A percentile compares a stretch with the other conserved stretches of the same genome.
Evolutionary conservation across 805 yeast genomes (phyloP).

Genomic region (Candida mattraensis): DNA sequence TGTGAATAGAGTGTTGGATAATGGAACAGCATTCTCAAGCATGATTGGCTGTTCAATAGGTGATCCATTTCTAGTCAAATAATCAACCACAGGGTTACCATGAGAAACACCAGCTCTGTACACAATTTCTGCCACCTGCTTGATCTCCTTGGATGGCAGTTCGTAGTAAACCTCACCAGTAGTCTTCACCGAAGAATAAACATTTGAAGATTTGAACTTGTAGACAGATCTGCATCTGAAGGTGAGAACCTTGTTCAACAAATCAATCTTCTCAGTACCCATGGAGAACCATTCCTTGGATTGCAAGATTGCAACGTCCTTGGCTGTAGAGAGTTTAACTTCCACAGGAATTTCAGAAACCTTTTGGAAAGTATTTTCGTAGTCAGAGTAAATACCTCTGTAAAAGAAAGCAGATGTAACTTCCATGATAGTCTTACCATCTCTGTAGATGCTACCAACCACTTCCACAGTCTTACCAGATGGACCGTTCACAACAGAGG

Average conservation of each 20-base stretch:
- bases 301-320: slow-evolving; percentile 88
- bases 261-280: slow-evolving; percentile 62
- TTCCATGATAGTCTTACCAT: slow-evolving; percentile 80
- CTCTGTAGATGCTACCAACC: slow-evolving; percentile 81
- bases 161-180: slow-evolving; percentile 84
- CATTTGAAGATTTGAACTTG: slow-evolving; percentile 71
- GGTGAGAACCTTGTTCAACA: slow-evolving; percentile 76
- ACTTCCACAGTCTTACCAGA: slow-evolving; percentile 97
- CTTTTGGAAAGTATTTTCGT: slow-evolving; percentile 88
- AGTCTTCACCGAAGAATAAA: slow-evolving; percentile 79
- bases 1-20: slow-evolving; percentile 60
- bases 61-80: slow-evolving; percentile 85
- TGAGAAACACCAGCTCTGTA: slow-evolving; percentile 90
- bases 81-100: slow-evolving; percentile 97
- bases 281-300: slow-evolving; percentile 98
- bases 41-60: slow-evolving; percentile 91
- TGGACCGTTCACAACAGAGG: slow-evolving; percentile 85
- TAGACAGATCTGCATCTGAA: slow-evolving; percentile 87
- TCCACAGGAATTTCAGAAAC: slow-evolving; percentile 84
- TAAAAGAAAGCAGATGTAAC: slow-evolving; percentile 94
- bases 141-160: slow-evolving; percentile 86
- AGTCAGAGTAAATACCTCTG: slow-evolving; percentile 89
- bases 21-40: slow-evolving; percentile 88
- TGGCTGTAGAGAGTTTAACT: slow-evolving; percentile 66
- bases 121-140: slow-evolving; percentile 77